A percentile compares a stretch with the other conserved stretches of the same genome.
These are phyloP conservation scores for Zoysia japonica DNA, from an alignment of 176 grass and related monocot genomes.

Conservation along the genomic window DNA sequence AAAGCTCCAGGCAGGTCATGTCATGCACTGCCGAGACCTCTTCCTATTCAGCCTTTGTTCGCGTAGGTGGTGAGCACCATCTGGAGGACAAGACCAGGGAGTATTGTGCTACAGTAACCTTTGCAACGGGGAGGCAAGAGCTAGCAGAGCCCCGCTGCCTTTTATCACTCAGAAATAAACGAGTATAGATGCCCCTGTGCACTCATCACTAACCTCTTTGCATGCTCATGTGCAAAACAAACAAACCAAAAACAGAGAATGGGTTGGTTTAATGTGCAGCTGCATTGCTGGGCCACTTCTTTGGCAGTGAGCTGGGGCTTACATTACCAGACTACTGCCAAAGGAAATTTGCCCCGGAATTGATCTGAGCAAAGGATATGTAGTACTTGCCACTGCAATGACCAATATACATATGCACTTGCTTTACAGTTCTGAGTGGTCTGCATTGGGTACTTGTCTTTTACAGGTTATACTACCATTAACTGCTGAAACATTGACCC, in stretches of 20 bases:
- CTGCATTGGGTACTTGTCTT: constrained; percentile 13
- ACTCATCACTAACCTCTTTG: constrained; percentile 8
- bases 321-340: constrained; percentile 16
- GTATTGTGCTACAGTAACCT: constrained; percentile 25
- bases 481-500: not conserved
- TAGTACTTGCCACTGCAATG: not conserved
- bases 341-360: constrained; percentile 65
- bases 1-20: not conserved
- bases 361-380: constrained; percentile 28
- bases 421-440: constrained; percentile 22
- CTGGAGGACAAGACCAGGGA: not conserved
- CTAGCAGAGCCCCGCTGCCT: not conserved
- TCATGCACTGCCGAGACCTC: not conserved
- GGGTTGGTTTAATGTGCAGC: constrained; percentile 25
- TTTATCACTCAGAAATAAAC: not conserved
- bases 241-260: not conserved
- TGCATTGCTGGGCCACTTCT: constrained; percentile 53
- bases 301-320: constrained; percentile 28
- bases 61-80: not conserved
- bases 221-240: not conserved
- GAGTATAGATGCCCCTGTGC: constrained; percentile 26
- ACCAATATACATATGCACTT: not conserved
- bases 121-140: constrained; percentile 3
- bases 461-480: constrained; percentile 7
- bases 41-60: not conserved